These are phyloP conservation scores for Tetradesmus lagerheimii DNA, from an alignment of 139 green algal species.

Conservation along the genomic window DNA sequence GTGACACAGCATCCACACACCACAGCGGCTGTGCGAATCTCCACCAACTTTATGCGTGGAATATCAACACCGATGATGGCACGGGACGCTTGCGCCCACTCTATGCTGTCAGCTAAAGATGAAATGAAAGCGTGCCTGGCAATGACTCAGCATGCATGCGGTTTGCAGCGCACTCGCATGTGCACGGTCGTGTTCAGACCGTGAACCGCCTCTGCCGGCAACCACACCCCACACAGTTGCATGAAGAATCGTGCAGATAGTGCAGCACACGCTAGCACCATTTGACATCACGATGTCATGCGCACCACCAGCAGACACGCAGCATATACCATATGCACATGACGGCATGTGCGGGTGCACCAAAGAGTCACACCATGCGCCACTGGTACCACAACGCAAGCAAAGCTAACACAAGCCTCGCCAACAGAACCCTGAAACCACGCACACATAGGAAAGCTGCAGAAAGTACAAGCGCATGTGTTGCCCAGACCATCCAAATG, in stretches of 20 bases:
- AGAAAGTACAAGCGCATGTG: background rate
- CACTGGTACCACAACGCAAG: background rate
- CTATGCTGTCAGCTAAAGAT: background rate
- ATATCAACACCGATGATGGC: too few relatives aligned
- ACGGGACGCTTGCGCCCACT: background rate
- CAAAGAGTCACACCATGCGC: too few relatives aligned
- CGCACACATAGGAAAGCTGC: background rate
- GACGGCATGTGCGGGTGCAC: background rate
- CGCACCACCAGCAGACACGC: background rate
- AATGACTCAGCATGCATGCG: too few relatives aligned
- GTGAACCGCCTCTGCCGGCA: too few relatives aligned
- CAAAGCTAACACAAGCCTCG: background rate
- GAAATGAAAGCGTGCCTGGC: background rate
- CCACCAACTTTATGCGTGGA: background rate
- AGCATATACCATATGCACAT: background rate
- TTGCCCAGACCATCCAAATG: background rate
- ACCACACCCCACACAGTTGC: too few relatives aligned
- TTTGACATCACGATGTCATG: too few relatives aligned
- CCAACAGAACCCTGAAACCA: background rate
- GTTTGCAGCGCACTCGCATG: too few relatives aligned
- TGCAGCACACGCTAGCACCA: too few relatives aligned
- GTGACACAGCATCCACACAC: background rate
- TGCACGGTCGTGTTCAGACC: too few relatives aligned
- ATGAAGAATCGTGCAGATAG: too few relatives aligned
- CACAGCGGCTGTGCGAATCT: background rate